phyloP scores from a whole-genome alignment of 2,329 filamentous ascomycete genomes.

The Aspergillus alliaceus region DNA sequence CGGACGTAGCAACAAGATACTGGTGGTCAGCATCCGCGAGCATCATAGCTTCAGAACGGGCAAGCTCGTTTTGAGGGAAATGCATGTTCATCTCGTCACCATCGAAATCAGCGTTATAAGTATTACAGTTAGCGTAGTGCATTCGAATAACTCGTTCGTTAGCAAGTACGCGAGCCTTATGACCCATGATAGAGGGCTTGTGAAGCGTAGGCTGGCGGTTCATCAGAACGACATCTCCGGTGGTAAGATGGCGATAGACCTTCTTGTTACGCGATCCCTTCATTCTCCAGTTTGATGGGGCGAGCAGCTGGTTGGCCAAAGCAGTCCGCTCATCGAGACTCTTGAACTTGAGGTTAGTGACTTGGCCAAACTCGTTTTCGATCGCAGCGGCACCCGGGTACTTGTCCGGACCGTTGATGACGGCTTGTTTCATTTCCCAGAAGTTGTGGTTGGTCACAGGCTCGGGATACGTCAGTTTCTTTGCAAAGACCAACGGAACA shows the following conservation, averaged over 20 bases:
- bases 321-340: slow-evolving; percentile 83
- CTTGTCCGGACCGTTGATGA: slow-evolving; percentile 88
- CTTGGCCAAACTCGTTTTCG: slow-evolving; percentile 91
- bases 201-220: slow-evolving; percentile 97
- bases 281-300: slow-evolving; percentile 72
- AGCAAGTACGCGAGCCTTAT: slow-evolving; percentile 85
- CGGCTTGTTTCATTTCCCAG: slow-evolving; percentile 90
- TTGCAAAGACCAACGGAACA: slow-evolving; percentile 95
- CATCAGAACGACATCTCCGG: slow-evolving; percentile 97
- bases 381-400: slow-evolving; percentile 95
- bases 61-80: slow-evolving; percentile 95
- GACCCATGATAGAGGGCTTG: slow-evolving; percentile 98
- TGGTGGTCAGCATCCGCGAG: slow-evolving; percentile 97
- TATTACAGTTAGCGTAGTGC: slow-evolving; percentile 99
- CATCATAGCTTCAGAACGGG: slow-evolving; percentile 85
- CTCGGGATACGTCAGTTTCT: slow-evolving; percentile 93
- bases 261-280: slow-evolving; percentile 87
- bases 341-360: slow-evolving; percentile 84
- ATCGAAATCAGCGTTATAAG: slow-evolving; percentile 98
- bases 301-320: slow-evolving; percentile 88
- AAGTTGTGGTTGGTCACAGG: slow-evolving; percentile 98
- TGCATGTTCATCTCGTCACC: slow-evolving; percentile 99
- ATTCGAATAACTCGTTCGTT: slow-evolving; percentile 98
- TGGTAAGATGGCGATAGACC: slow-evolving; percentile 91
- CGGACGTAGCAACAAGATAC: slow-evolving; percentile 89